phyloP scores from a whole-genome alignment of 306 rosid genomes.

The Fragaria iinumae region DNA sequence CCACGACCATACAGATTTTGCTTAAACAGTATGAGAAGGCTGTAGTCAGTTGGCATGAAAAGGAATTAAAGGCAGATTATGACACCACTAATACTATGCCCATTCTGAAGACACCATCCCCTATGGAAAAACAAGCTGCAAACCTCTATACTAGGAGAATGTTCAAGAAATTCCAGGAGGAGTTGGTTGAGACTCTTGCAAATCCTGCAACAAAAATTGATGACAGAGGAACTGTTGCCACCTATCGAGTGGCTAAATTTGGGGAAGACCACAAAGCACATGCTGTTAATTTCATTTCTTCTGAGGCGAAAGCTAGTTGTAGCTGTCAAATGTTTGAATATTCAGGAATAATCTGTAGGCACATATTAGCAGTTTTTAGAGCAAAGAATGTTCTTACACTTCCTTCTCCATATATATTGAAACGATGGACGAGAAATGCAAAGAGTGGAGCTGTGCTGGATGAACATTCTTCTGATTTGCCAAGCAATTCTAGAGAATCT shows the following conservation, averaged over 20 bases:
- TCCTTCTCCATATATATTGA: constrained; percentile 76
- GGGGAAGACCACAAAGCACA: constrained; percentile 74
- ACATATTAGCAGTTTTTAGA: constrained; percentile 74
- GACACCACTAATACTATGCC: constrained; percentile 62
- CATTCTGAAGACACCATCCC: constrained; percentile 76
- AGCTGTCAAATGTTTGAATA: constrained; percentile 89
- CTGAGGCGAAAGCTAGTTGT: constrained; percentile 77
- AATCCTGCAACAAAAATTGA: constrained; percentile 78
- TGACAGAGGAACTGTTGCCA: constrained; percentile 67
- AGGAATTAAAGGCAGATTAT: constrained; percentile 75
- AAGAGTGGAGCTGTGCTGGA: constrained; percentile 56
- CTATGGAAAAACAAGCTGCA: constrained; percentile 94
- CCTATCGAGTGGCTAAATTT: constrained; percentile 85
- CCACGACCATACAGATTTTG: constrained; percentile 70
- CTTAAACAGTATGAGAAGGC: constrained; percentile 82
- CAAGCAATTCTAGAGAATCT: constrained; percentile 52
- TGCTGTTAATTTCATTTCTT: constrained; percentile 57
- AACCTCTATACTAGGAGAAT: constrained; percentile 69
- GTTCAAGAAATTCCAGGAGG: constrained; percentile 83
- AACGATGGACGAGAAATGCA: constrained; percentile 87
- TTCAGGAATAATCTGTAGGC: constrained; percentile 87
- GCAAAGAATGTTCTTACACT: constrained; percentile 81
- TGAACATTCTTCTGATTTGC: constrained; percentile 48
- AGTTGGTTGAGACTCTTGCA: constrained; percentile 87
- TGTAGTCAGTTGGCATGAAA: constrained; percentile 68